Conservation (phyloP, 2,329 filamentous ascomycete genomes). For the Calonectria montana region DNA sequence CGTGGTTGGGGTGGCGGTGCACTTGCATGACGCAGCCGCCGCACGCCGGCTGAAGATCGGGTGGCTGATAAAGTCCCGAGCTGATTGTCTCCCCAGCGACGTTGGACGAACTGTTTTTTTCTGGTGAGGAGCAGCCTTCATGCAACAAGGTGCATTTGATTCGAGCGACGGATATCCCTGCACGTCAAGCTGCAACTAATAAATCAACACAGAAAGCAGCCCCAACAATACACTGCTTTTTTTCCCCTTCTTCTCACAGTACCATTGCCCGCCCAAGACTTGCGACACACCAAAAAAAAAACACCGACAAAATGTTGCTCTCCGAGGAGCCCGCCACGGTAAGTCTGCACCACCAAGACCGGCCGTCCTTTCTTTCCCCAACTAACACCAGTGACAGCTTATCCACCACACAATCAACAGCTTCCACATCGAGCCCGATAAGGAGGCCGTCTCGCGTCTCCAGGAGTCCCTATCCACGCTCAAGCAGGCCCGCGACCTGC, state of each 20-base stretch:
- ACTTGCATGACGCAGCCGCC: slow-evolving; percentile 40
- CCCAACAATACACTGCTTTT: background rate
- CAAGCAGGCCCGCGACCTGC: slow-evolving; percentile 84
- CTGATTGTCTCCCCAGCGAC: slow-evolving; percentile 49
- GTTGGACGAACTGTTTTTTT: slow-evolving; percentile 20
- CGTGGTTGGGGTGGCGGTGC: slow-evolving; percentile 34
- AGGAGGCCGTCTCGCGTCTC: slow-evolving; percentile 83
- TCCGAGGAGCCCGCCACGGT: slow-evolving; percentile 92
- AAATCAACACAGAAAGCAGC: background rate
- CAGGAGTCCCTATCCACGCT: slow-evolving; percentile 85
- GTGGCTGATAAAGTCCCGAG: background rate
- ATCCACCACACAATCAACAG: slow-evolving; percentile 92
- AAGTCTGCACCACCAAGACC: slow-evolving; percentile 47
- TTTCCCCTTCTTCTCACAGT: too few relatives aligned
- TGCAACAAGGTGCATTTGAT: background rate
- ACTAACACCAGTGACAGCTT: slow-evolving; percentile 64
- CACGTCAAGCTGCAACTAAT: background rate
- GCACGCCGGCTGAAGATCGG: slow-evolving; percentile 34
- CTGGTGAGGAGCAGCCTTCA: background rate
- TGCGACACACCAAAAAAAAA: background rate
- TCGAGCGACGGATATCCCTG: background rate
- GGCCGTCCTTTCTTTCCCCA: background rate
- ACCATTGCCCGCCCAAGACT: background rate
- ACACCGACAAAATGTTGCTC: slow-evolving; percentile 79
- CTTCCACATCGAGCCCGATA: slow-evolving; percentile 95